phyloP scores from a whole-genome alignment of 306 rosid species.

The Malus fusca region DNA sequence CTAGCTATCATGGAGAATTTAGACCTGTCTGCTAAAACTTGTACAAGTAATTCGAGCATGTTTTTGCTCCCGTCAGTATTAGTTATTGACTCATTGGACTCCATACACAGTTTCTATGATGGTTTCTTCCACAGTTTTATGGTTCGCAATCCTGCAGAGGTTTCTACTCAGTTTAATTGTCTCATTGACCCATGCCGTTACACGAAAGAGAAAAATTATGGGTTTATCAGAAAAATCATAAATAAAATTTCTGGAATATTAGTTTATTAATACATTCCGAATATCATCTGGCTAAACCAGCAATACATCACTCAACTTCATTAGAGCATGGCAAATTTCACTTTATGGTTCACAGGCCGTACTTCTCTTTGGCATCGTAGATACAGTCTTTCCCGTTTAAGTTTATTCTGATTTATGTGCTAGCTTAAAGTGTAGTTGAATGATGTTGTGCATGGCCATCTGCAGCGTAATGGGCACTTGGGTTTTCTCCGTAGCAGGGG shows the following conservation, averaged over 20 bases:
- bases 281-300: neutral
- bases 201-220: neutral
- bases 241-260: neutral
- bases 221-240: neutral
- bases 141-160: neutral
- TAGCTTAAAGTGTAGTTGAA: neutral
- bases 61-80: neutral
- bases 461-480: slow-evolving; percentile 88
- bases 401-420: neutral
- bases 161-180: neutral
- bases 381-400: neutral
- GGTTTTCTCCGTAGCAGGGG: slow-evolving; percentile 94
- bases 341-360: no score
- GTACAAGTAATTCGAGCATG: neutral
- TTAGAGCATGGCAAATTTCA: no score
- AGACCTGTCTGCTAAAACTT: neutral
- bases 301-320: neutral
- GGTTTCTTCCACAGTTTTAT: neutral
- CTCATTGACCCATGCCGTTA: neutral
- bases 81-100: neutral
- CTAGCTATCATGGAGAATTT: neutral
- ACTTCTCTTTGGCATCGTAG: neutral
- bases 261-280: neutral
- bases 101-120: neutral
- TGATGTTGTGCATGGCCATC: slow-evolving; percentile 14